phyloP scores from a whole-genome alignment of 345 rosid species.

The Zanthoxylum bungeanum region DNA sequence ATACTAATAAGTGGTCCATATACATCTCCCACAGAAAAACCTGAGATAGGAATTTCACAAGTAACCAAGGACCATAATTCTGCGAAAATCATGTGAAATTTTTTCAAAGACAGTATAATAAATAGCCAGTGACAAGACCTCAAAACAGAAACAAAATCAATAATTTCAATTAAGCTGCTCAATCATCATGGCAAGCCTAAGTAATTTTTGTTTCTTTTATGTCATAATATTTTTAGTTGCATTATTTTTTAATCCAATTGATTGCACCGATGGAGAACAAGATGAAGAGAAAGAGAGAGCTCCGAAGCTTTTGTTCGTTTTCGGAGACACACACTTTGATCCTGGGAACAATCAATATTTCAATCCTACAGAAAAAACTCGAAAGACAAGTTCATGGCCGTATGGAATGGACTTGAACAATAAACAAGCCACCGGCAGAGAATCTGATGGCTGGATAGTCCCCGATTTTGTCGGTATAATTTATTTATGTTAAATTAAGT shows the following conservation, averaged over 20 bases:
- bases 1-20: not conserved
- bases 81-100: not conserved
- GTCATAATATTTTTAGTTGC: not conserved
- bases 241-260: not conserved
- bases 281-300: not conserved
- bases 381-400: conserved; percentile 9
- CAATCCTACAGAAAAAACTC: not conserved
- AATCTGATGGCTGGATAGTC: conserved; percentile 19
- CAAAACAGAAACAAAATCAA: not conserved
- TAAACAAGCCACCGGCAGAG: conserved; percentile 19
- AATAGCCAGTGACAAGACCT: not conserved
- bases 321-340: conserved; percentile 25
- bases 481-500: not conserved
- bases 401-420: conserved; percentile 11
- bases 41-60: not conserved
- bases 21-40: not conserved
- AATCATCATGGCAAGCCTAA: not conserved
- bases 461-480: conserved; percentile 24
- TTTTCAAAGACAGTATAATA: too few species aligned
- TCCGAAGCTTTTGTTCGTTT: conserved; percentile 12
- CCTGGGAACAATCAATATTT: conserved; percentile 18
- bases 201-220: not conserved
- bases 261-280: not conserved
- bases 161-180: not conserved
- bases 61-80: not conserved